Evolutionary conservation across 495 filamentous ascomycete genomes (phyloP), one percentile per base, ranked within the genome.

Genomic region (Aspergillus nanangensis): DNA sequence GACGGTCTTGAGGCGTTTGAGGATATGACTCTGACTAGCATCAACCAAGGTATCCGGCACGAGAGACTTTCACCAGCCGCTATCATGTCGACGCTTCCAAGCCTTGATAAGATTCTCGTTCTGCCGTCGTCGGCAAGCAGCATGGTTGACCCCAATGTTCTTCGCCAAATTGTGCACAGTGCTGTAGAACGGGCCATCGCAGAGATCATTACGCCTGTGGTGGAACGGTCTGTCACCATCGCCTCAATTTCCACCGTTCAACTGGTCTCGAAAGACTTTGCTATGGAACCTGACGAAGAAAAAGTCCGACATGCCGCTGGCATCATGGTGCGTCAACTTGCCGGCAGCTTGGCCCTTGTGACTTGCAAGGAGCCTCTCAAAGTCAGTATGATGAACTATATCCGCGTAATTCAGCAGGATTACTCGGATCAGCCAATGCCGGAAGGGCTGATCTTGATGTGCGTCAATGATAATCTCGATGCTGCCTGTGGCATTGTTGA

Each of bases 381-480:
- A 47, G 89, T 91, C 64, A 96, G 92, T 70, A 96, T 97, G 71
- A 86, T 81, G 25, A 97, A 96, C 65, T 94, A 96, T 58, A 86
- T 99, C 52, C 86, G 94, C n/a, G 75, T 91, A 57, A 83, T 88
- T 8, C 69, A 77, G 47, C 67, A 76, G 27, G 76, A 79, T n/a
- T 67, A 77, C 23, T 76, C 74, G 0, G 88, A 95, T 23, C 83
- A 87, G 55, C 82, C 82, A 20, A 85, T 87, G 49, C 87, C 90
- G 2, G 94, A 99, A 60, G 90, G 90, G 15, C 67, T 81, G 39
- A 91, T 97, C 44, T 76, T 96, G 47, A 95, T 97, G 86, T 96
- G 94, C 61, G 91, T 97, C 48, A 97, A 97, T 59, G 93, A 95
- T 45, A 99, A 99, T 63, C 75, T 97, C 22, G 93, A 99, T 51